Percentiles rank a stretch among this genome's conserved stretches.
These are phyloP conservation scores for Cnidoscolus chayamansa DNA, from an alignment of 441 rosid species.

Conservation along the genomic window DNA sequence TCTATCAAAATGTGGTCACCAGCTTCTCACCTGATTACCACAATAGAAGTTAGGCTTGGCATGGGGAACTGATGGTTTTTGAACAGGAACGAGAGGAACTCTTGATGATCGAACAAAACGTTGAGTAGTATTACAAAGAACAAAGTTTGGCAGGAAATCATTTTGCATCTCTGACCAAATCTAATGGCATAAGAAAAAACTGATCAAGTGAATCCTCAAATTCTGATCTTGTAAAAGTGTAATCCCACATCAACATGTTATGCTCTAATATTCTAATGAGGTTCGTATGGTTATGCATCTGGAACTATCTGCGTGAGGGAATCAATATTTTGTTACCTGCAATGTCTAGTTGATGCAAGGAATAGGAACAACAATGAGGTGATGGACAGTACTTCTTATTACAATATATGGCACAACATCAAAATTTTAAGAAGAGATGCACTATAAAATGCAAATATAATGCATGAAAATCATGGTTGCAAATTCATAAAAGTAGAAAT, in stretches of 20 bases:
- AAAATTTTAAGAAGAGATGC: background rate
- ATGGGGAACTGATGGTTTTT: conserved; percentile 89
- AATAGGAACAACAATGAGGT: background rate
- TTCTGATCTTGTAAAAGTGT: background rate
- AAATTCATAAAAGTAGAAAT: background rate
- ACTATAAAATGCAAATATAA: background rate
- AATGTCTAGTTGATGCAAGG: background rate
- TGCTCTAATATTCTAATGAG: background rate
- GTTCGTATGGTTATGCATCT: background rate
- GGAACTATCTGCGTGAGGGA: background rate
- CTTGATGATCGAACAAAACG: conserved; percentile 87
- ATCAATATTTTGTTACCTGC: background rate
- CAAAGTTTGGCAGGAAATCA: conserved; percentile 96
- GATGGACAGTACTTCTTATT: background rate
- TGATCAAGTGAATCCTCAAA: conserved; percentile 10
- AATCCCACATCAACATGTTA: background rate
- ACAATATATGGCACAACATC: background rate
- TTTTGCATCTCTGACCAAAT: conserved; percentile 99
- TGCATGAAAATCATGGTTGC: background rate
- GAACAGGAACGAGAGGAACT: conserved; percentile 69
- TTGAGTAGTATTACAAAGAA: conserved; percentile 97
- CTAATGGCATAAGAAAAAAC: conserved; percentile 37
- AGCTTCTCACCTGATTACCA: conserved; percentile 80
- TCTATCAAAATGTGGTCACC: conserved; percentile 22
- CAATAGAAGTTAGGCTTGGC: conserved; percentile 94